Evolutionary conservation across 75 land plant genomes (phyloP).

Genomic region (Cunninghamia lanceolata): DNA sequence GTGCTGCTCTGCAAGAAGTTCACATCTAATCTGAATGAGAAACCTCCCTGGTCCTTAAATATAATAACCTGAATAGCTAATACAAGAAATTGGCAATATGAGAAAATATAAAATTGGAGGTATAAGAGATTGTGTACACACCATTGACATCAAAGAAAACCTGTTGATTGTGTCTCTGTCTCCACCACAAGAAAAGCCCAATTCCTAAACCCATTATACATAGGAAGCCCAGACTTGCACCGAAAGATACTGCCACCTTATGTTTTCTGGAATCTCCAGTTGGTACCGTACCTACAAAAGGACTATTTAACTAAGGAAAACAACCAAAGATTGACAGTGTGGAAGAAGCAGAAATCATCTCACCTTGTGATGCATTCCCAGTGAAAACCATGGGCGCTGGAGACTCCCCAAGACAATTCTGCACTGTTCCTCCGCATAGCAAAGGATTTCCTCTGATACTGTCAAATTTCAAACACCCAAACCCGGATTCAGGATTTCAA

Average conservation of each 20-base stretch:
- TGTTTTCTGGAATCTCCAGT: slow-evolving; percentile 24
- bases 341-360: background rate
- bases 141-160: slow-evolving; percentile 46
- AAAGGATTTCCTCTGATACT: slow-evolving; percentile 56
- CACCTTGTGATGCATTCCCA: slow-evolving; percentile 47
- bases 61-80: background rate
- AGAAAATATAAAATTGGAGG: background rate
- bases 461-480: slow-evolving; percentile 11
- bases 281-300: background rate
- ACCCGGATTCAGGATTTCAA: background rate
- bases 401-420: slow-evolving; percentile 62
- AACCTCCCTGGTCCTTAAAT: background rate
- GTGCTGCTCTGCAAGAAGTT: slow-evolving; percentile 43
- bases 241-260: slow-evolving; percentile 58
- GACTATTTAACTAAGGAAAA: too few relatives aligned
- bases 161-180: slow-evolving; percentile 57
- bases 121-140: background rate
- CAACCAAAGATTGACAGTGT: background rate
- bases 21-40: slow-evolving; percentile 2
- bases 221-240: slow-evolving; percentile 48
- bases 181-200: slow-evolving; percentile 67
- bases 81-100: background rate
- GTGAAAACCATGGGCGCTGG: slow-evolving; percentile 43
- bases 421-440: slow-evolving; percentile 57
- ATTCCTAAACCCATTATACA: slow-evolving; percentile 38